phyloP scores from a whole-genome alignment of 495 filamentous ascomycete species.

The Astrocystis sublimbata region DNA sequence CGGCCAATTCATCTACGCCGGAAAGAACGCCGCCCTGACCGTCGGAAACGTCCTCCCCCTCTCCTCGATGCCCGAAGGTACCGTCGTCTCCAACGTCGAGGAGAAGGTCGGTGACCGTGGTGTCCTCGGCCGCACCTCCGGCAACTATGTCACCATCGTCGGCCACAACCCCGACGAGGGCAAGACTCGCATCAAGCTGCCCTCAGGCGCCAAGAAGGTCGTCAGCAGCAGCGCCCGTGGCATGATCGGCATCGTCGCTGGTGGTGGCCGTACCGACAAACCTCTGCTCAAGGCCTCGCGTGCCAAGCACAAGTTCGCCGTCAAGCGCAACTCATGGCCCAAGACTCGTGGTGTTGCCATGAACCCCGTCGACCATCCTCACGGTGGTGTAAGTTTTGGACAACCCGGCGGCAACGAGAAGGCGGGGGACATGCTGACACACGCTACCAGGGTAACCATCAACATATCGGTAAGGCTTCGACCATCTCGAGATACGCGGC shows the following conservation, averaged over 20 bases:
- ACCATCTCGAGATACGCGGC: slow-evolving; percentile 97
- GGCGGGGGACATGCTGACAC: slow-evolving; percentile 34
- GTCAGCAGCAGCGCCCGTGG: slow-evolving; percentile 86
- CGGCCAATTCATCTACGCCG: slow-evolving; percentile 99
- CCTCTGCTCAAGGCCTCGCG: slow-evolving; percentile 97
- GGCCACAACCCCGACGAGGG: slow-evolving; percentile 99
- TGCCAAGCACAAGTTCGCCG: slow-evolving; percentile 99
- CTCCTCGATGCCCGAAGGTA: slow-evolving; percentile 93
- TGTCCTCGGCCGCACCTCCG: slow-evolving; percentile 90
- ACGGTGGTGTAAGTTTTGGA: slow-evolving; percentile 68
- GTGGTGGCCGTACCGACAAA: slow-evolving; percentile 99
- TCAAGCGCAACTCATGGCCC: slow-evolving; percentile 99
- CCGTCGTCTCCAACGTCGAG: slow-evolving; percentile 97
- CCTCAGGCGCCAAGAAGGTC: slow-evolving; percentile 98
- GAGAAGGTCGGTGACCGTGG: slow-evolving; percentile 98
- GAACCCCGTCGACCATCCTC: slow-evolving; percentile 99
- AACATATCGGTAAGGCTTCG: slow-evolving; percentile 99
- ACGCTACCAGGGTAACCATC: slow-evolving; percentile 85
- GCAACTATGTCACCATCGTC: slow-evolving; percentile 99
- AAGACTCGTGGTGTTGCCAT: slow-evolving; percentile 99
- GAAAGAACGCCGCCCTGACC: slow-evolving; percentile 94
- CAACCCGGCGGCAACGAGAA: not conserved
- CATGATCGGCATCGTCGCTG: slow-evolving; percentile 99
- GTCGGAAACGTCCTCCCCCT: slow-evolving; percentile 97
- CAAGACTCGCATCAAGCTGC: slow-evolving; percentile 99